Percentiles rank a stretch among this genome's conserved stretches.
Evolutionary conservation across 2,329 filamentous ascomycete species (phyloP).

Genomic region (Aureobasidium melanogenum): DNA sequence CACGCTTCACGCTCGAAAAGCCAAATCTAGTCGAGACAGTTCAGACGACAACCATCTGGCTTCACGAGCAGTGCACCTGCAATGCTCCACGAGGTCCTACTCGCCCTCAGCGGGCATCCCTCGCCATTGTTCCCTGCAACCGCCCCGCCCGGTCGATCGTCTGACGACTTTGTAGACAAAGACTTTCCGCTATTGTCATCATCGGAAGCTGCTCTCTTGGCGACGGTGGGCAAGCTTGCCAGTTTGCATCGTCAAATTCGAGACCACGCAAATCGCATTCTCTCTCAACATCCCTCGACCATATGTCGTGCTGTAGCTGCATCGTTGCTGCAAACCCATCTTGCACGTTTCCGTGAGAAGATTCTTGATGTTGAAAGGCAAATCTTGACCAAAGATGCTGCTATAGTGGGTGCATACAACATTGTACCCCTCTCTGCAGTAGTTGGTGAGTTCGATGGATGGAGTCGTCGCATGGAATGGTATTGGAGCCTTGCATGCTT

Average conservation of each 20-base stretch:
- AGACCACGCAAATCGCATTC: slow-evolving; percentile 56
- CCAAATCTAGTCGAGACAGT: background rate
- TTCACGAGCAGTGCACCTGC: slow-evolving; percentile 1
- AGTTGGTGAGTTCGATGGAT: slow-evolving; percentile 75
- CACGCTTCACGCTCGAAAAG: slow-evolving; percentile 7
- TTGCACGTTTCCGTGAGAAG: slow-evolving; percentile 72
- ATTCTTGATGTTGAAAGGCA: slow-evolving; percentile 75
- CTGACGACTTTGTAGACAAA: slow-evolving; percentile 27
- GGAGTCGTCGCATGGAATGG: slow-evolving; percentile 80
- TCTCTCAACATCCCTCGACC: slow-evolving; percentile 63
- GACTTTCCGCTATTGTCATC: slow-evolving; percentile 54
- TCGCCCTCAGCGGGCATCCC: slow-evolving; percentile 88
- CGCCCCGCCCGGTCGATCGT: slow-evolving; percentile 26
- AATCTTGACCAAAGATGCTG: slow-evolving; percentile 68
- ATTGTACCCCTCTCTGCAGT: slow-evolving; percentile 86
- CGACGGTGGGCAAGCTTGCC: slow-evolving; percentile 67
- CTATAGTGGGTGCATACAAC: slow-evolving; percentile 79
- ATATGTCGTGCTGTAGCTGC: slow-evolving; percentile 83
- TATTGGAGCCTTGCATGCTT: slow-evolving; percentile 65
- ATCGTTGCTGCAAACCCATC: slow-evolving; percentile 63
- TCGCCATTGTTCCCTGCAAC: slow-evolving; percentile 68
- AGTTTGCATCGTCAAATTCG: slow-evolving; percentile 67
- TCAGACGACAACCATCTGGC: background rate
- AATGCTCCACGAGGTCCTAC: slow-evolving; percentile 98
- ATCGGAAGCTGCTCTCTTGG: slow-evolving; percentile 73